Evolutionary conservation across 805 yeast species (phyloP), one percentile per base, ranked within the genome.

Genomic region (Vanderwaltozyma polyspora): DNA sequence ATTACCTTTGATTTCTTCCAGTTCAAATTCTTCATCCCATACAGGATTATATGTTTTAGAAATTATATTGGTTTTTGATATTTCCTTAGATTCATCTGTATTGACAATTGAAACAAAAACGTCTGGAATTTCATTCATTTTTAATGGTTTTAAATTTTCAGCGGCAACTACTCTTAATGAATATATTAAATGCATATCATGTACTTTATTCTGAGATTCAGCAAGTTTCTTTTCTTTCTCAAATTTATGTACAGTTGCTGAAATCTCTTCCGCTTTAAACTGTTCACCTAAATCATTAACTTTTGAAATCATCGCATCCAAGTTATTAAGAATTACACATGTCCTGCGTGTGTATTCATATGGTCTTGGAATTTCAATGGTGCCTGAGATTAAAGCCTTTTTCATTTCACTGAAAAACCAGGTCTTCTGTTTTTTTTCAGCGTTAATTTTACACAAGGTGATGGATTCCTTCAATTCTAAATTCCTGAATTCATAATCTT

Each of bases 11-110:
- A 58, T 55, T 3, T 65, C 48, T 22, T 50, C 59, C 19, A 60
- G 38, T 52, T 85, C 94, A 52, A 85, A 83, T 37, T 80, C 82
- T 60, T 87, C 95, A 47, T 83, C 82, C 93, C 93, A 89, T 12
- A 69, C 72, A 0, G 96, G 95, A 45, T 76, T 74, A 23, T 70
- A 59, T 4, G 76, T 72, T 35, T 72, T 72, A 21, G 66, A 63
- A 4, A 81, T 63, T 0, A 77, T 69, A 44, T 82, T 65, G 0
- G 97, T 87, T 40, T 72, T 75, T 3, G 80, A 87, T 23, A 82
- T 60, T 19, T 74, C 74, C 33, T 61, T 65, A 25, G 72, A 64
- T 2, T 66, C 65, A 25, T 56, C 57, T 5, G 77, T 68, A 45
- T 80, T 85, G 5, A 72, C 63, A 12, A 84, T 48, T 0, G 83